Evolutionary conservation across 768 basidiomycete species (phyloP).

Genomic region (Exsudoporus frostii): DNA sequence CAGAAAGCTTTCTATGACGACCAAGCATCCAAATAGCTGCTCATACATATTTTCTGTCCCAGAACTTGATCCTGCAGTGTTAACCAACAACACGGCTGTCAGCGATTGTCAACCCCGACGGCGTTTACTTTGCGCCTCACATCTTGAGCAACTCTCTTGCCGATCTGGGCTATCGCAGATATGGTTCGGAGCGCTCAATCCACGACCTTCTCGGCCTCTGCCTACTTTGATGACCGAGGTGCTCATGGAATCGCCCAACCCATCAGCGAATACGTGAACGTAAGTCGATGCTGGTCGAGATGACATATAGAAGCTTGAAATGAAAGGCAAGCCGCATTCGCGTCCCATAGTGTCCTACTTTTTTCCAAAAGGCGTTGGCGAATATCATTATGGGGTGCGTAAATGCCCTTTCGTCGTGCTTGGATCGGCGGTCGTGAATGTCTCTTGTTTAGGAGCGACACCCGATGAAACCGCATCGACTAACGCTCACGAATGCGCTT

Average conservation of each 20-base stretch:
- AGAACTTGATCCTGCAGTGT: neutral
- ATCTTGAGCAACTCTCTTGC: neutral
- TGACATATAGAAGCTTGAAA: conserved; percentile 11
- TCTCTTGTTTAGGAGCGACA: conserved; percentile 75
- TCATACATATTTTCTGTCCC: neutral
- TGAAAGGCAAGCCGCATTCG: conserved; percentile 27
- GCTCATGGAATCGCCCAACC: conserved; percentile 68
- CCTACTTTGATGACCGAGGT: conserved; percentile 78
- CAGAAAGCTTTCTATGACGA: too few relatives aligned
- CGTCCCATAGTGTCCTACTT: conserved; percentile 94
- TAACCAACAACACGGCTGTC: neutral
- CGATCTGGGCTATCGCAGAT: neutral
- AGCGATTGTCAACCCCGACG: neutral
- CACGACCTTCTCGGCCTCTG: conserved; percentile 65
- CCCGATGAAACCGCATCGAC: conserved; percentile 96
- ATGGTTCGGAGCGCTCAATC: conserved; percentile 40
- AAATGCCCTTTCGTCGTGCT: neutral
- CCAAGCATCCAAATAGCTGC: neutral
- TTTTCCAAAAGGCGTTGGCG: conserved; percentile 89
- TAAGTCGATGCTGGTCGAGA: conserved; percentile 35
- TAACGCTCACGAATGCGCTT: conserved; percentile 94
- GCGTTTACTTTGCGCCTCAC: neutral
- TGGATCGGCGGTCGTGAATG: conserved; percentile 2
- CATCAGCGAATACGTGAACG: conserved; percentile 76
- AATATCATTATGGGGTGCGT: conserved; percentile 93